phyloP scores from a whole-genome alignment of 495 filamentous ascomycete species.

The Friedmanniomyces endolithicus region DNA sequence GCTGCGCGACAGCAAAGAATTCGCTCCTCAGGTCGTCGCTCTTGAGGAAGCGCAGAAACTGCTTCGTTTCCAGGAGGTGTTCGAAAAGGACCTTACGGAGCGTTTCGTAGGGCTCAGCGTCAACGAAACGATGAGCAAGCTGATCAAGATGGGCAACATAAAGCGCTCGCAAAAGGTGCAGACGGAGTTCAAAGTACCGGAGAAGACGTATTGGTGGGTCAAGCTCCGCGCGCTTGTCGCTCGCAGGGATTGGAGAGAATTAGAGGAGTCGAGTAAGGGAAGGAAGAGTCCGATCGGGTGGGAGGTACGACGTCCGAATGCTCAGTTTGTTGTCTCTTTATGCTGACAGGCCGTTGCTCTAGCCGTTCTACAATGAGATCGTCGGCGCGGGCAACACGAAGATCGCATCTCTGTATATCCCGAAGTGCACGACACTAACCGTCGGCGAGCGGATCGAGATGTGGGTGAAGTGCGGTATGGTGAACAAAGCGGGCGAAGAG shows the following conservation, averaged over 20 bases:
- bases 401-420: slow-evolving; percentile 69
- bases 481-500: slow-evolving; percentile 84
- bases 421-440: slow-evolving; percentile 61
- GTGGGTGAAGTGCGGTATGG: slow-evolving; percentile 92
- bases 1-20: slow-evolving; percentile 71
- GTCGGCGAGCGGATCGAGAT: slow-evolving; percentile 66
- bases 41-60: slow-evolving; percentile 67
- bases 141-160: slow-evolving; percentile 60
- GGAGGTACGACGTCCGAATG: slow-evolving; percentile 53
- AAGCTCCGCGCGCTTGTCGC: slow-evolving; percentile 79
- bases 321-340: background rate
- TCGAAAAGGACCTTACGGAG: slow-evolving; percentile 73
- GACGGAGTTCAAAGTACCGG: slow-evolving; percentile 82
- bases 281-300: slow-evolving; percentile 89
- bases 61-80: slow-evolving; percentile 68
- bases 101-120: slow-evolving; percentile 67
- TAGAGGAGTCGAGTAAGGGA: slow-evolving; percentile 65
- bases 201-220: slow-evolving; percentile 83
- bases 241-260: slow-evolving; percentile 77
- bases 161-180: slow-evolving; percentile 76
- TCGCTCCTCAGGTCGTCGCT: slow-evolving; percentile 57
- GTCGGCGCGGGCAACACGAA: slow-evolving; percentile 82
- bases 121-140: slow-evolving; percentile 79
- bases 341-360: slow-evolving; percentile 13
- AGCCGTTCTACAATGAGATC: slow-evolving; percentile 87